Base-by-base conservation (phyloP, 2,329 filamentous ascomycete species). In the Knoxdaviesia capensis region DNA sequence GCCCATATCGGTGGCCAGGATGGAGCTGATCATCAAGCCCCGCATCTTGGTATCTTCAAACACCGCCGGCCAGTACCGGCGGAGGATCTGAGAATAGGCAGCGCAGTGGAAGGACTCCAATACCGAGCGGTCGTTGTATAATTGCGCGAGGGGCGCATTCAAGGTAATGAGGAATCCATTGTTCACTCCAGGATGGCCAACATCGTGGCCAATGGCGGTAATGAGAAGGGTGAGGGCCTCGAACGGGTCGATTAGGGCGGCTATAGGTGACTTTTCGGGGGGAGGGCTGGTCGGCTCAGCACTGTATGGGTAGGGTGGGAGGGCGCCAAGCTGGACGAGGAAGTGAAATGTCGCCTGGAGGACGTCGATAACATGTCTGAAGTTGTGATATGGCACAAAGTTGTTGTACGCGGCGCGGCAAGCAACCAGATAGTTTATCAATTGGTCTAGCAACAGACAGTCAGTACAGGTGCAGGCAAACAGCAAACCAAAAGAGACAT, bases 361-460 rank as follows among this genome's bases (percentile, higher is more conserved):
- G 31, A 98, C 90, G 59, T 98, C 90, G 47, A 94, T 80, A 28
- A 94, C 90, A 59, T 98, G 90, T 43, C 88, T 81, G 57, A 96
- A 98, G 60, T 98, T 98, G 65, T 98, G 90, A 54, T 96, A 98
- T 28, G 88, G 82, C 34, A 94, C 86, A 57, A 94, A 94, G 45
- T 75, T 81, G 58, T 96, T 96, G 63, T 98, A 98, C n/a, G 90
- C 84, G 39, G 80, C 77, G 47, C 88, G 80, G 53, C 86, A 90
- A 42, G 87, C 86, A 47, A 93, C 71, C 46, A 96, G 66, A 54
- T 94, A 96, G 42, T 74, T 77, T 48, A 81, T 80, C 31, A 98
- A 66, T 56, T 92, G 79, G 51, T 82, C 85, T 83, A 53, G 9
- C 44, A 41, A 34, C 37, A 45, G 43, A 31, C 5, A 28, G 8